Base-by-base conservation (phyloP, 1,139 yeast genomes). In the Blastobotrys serpentis region DNA sequence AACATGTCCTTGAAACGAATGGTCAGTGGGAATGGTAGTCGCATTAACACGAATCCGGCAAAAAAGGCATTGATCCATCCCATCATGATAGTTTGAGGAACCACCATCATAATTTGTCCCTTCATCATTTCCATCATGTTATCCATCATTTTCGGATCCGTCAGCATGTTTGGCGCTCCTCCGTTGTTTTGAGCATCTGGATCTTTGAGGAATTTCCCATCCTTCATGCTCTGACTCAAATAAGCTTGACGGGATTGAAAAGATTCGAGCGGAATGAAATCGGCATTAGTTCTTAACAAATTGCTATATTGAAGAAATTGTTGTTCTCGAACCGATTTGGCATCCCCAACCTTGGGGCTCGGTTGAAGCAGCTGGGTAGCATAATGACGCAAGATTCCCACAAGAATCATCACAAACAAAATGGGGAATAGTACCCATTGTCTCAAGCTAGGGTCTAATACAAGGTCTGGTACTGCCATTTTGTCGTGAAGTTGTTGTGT, bases 31-130 rank as follows among this genome's bases (percentile, higher is more conserved):
- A 84, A 84, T 17, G 92, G 92, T 46, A 84, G 66, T 61, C 80
- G 79, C 84, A 84, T 86, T 44, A 90, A 78, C 17, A 92, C 85
- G 60, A 89, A 88, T 1, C 97, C 98, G 6, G 94, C 89, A 66
- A 89, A 92, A 70, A 92, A 88, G 59, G 83, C 87, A 64, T 88
- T 88, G 56, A 90, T 92, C 96, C 97, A 92, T 57, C 90, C 90
- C 97, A 92, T 90, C 58, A 90, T 84, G 43, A 89, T 66, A 0
- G 97, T 88, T 68, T 92, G 98, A 1, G 98, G 97, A 16, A 89
- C 79, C 64, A 84, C 87, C 67, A 82, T 86, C 65, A 90, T 81
- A 59, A 88, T 72, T 61, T 88, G 90, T 3, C 84, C 83, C 64
- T 87, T 87, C 50, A 90, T 79, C 84, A 87, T 84, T 48, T 75